Evolutionary conservation across 2,329 filamentous ascomycete species (phyloP).

Genomic region (Leptosphaerulina australis): DNA sequence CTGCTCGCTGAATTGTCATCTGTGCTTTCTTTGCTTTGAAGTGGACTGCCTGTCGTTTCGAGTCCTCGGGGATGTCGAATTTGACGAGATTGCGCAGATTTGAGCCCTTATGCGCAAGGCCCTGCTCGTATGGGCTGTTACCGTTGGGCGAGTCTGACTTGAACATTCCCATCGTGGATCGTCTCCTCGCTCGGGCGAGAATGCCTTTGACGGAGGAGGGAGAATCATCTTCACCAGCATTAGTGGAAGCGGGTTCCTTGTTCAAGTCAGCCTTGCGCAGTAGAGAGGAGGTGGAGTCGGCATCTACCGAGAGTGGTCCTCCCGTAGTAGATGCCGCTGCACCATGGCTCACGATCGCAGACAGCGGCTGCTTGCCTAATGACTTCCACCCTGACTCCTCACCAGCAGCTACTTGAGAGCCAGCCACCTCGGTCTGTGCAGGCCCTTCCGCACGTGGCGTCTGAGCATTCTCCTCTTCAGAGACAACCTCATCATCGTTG

Average conservation of each 20-base stretch:
- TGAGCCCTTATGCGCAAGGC: slow-evolving; percentile 36
- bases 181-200: slow-evolving; percentile 35
- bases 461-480: slow-evolving; percentile 6
- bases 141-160: slow-evolving; percentile 14
- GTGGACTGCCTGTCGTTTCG: slow-evolving; percentile 46
- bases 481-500: slow-evolving; percentile 9
- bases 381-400: slow-evolving; percentile 25
- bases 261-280: slow-evolving; percentile 44
- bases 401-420: slow-evolving; percentile 36
- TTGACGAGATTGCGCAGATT: slow-evolving; percentile 48
- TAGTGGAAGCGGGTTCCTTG: slow-evolving; percentile 33
- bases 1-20: slow-evolving; percentile 45
- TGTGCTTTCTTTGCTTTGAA: slow-evolving; percentile 50
- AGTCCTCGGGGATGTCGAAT: slow-evolving; percentile 52
- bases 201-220: slow-evolving; percentile 34
- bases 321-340: slow-evolving; percentile 32
- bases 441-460: slow-evolving; percentile 20
- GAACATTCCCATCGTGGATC: slow-evolving; percentile 32
- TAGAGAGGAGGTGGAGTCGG: slow-evolving; percentile 46
- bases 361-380: slow-evolving; percentile 38
- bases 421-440: slow-evolving; percentile 36
- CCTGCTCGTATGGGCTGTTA: slow-evolving; percentile 12
- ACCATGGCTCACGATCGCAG: slow-evolving; percentile 37
- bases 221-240: slow-evolving; percentile 27
- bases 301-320: slow-evolving; percentile 43